These are phyloP conservation scores for Penicillium sp. DNA, from an alignment of 2,329 filamentous ascomycete species.

Conservation along the genomic window DNA sequence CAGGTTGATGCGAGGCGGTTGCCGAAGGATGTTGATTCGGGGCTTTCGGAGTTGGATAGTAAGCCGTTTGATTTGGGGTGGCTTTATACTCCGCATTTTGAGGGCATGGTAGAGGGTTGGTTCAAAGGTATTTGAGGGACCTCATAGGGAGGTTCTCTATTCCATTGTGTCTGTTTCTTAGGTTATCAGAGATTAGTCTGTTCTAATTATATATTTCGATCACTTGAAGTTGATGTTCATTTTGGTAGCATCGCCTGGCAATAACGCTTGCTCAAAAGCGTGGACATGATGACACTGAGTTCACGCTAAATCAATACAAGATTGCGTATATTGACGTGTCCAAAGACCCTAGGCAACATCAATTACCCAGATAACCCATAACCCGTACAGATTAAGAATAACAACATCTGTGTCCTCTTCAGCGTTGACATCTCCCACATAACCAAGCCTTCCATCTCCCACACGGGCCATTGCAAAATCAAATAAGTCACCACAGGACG, in stretches of 20 bases:
- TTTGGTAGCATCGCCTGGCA: too few species aligned
- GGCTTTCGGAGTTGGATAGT: slow-evolving; percentile 16
- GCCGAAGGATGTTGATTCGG: slow-evolving; percentile 29
- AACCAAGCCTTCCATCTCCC: not conserved
- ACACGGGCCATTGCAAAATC: not conserved
- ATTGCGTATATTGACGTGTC: too few species aligned
- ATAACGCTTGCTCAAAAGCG: too few species aligned
- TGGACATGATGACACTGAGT: too few species aligned
- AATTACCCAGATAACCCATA: not conserved
- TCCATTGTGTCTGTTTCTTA: too few species aligned
- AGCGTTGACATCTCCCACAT: not conserved
- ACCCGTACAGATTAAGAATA: not conserved
- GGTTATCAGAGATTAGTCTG: too few species aligned
- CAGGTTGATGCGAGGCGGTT: slow-evolving; percentile 51
- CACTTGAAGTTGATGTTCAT: too few species aligned
- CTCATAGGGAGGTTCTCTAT: too few species aligned
- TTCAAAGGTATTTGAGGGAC: slow-evolving; percentile 1
- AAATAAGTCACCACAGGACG: too few species aligned
- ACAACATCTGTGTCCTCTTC: not conserved
- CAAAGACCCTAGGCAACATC: too few species aligned
- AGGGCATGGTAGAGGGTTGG: slow-evolving; percentile 35
- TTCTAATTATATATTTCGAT: too few species aligned
- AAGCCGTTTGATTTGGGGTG: slow-evolving; percentile 42
- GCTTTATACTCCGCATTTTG: slow-evolving; percentile 45
- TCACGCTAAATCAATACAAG: too few species aligned